These are phyloP conservation scores for Nemania abortiva DNA, from an alignment of 2,329 filamentous ascomycete genomes.

Conservation along the genomic window DNA sequence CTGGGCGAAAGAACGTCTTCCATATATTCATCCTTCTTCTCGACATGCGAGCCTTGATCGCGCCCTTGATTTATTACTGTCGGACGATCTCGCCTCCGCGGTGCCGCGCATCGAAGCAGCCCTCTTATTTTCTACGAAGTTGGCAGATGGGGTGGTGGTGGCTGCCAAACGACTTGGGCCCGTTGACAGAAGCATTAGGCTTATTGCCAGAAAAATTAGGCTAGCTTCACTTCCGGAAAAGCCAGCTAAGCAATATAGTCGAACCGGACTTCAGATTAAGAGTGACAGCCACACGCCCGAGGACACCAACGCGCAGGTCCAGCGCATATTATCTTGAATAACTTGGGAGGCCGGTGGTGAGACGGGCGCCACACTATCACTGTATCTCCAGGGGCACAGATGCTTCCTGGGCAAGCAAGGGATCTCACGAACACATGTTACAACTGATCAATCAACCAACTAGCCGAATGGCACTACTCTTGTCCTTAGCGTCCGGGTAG, in stretches of 20 bases:
- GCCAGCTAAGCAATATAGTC: background rate
- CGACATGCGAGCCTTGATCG: background rate
- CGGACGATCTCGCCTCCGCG: background rate
- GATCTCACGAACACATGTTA: too few species aligned
- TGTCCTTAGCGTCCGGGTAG: too few species aligned
- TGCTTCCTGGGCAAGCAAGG: too few species aligned
- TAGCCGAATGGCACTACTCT: too few species aligned
- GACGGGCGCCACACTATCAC: too few species aligned
- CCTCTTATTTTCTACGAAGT: background rate
- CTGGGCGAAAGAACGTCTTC: background rate
- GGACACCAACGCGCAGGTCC: too few species aligned
- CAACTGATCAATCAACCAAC: too few species aligned
- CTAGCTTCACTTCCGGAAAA: background rate
- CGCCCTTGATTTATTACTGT: background rate
- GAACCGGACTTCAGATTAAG: background rate
- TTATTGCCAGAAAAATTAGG: too few species aligned
- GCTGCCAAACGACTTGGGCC: background rate
- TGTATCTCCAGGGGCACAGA: too few species aligned
- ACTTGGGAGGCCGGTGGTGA: too few species aligned
- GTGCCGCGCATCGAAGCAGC: background rate
- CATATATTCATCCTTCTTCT: background rate
- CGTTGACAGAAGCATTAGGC: background rate
- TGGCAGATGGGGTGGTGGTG: background rate
- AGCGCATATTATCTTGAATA: too few species aligned
- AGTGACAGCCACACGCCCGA: too few species aligned